Conservation (phyloP, 352 stramenopile genomes). For the Pythium rhizo-oryzae region DNA sequence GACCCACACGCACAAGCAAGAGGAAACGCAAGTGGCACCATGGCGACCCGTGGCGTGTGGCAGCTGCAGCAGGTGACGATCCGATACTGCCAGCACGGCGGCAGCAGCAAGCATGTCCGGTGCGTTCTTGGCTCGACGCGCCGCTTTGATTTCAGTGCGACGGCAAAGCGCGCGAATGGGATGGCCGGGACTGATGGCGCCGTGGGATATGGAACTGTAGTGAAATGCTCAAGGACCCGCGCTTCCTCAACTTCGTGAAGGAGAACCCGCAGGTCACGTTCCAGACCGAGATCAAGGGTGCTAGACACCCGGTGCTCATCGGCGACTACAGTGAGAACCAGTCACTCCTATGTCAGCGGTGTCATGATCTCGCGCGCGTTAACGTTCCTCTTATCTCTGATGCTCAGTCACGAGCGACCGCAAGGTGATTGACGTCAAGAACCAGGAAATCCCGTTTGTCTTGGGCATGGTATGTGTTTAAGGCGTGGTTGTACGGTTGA, state of each 20-base stretch:
- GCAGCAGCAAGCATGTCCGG: slow-evolving; percentile 74
- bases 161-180: no score
- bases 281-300: slow-evolving; percentile 83
- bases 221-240: slow-evolving; percentile 70
- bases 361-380: neutral
- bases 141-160: neutral
- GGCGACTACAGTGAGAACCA: slow-evolving; percentile 75
- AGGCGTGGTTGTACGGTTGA: no score
- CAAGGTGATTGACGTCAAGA: slow-evolving; percentile 90
- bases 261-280: slow-evolving; percentile 89
- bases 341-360: neutral
- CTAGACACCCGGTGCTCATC: slow-evolving; percentile 77
- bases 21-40: slow-evolving; percentile 13
- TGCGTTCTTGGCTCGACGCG: slow-evolving; percentile 14
- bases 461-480: slow-evolving; percentile 76
- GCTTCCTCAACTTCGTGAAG: slow-evolving; percentile 85
- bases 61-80: slow-evolving; percentile 52
- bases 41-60: slow-evolving; percentile 54
- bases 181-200: neutral
- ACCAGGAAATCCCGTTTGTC: slow-evolving; percentile 85
- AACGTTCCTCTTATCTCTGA: neutral
- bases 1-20: slow-evolving; percentile 11
- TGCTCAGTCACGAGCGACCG: slow-evolving; percentile 71
- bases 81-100: slow-evolving; percentile 53
- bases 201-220: slow-evolving; percentile 24